Evolutionary conservation across 2,329 filamentous ascomycete species (phyloP), one percentile per base, ranked within the genome.

Genomic region (Aspergillus fumigatus): DNA sequence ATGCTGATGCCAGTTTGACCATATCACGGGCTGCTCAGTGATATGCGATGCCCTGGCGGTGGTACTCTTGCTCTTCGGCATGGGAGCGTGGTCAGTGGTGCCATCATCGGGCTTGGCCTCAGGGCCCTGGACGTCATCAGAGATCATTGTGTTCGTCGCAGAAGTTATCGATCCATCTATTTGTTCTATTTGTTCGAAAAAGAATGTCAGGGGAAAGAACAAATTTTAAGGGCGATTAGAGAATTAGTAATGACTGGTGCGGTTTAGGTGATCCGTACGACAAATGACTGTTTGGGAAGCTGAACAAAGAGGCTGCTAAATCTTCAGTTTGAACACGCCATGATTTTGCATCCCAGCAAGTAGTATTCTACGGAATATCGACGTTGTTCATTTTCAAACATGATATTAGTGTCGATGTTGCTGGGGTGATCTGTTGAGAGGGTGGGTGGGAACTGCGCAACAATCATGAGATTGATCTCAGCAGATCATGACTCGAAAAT

Each of bases 1-100:
- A 71, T 95, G 90, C 77, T 91, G 86, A 77, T 90, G 86, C 88
- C 88, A 92, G 79, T 94, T 95, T 68, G 79, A 78, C 75, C 80
- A 82, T 56, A 89, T 94, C 63, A 93, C 87, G 57, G 89, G 88
- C 60, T 83, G 82, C 60, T 93, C 89, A 59, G 89, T 84, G 77
- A 94, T 92, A 74, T 94, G 90, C 66, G 85, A 81, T 77, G 92
- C 93, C 79, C 85, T 81, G 25, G 81, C 49, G 55, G 29, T 48
- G 11, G 19, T 35, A 35, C 32, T 35, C 14, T 35, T 23, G 7
- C 23, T 21, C 21, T 47, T 47, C 11, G 11, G 21, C 21, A 47
- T 23, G 21, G 43, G 43, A 14, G 25, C 43, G 4, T 47, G 25
- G 25, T 47, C 43, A 14, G 43, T 47, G 21, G 21, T 25, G 43